Percentiles rank a stretch among this genome's conserved stretches.
Conservation (phyloP, 768 basidiomycete genomes). For the Vararia minispora region DNA sequence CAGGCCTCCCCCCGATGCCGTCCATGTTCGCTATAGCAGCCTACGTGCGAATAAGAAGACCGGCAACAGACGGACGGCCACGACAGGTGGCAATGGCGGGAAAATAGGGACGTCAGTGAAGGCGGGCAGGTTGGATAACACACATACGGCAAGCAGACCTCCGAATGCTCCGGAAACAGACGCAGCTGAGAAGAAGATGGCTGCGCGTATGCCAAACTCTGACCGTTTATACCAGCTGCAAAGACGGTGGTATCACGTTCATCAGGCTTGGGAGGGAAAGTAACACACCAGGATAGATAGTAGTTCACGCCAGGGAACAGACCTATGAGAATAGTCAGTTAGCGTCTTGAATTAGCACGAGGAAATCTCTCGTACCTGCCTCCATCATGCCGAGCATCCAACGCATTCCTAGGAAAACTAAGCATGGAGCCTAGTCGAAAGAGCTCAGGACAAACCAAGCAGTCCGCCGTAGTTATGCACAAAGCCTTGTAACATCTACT, state of each 20-base stretch:
- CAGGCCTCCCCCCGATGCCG: slow-evolving; percentile 56
- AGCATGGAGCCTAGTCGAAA: background rate
- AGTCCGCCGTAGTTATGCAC: slow-evolving; percentile 60
- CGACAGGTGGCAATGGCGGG: background rate
- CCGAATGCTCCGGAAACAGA: slow-evolving; percentile 79
- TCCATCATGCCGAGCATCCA: slow-evolving; percentile 69
- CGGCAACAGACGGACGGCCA: too few relatives aligned
- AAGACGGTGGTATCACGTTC: background rate
- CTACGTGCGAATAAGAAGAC: too few relatives aligned
- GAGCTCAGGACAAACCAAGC: slow-evolving; percentile 34
- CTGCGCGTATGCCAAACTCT: slow-evolving; percentile 53
- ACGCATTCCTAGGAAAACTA: slow-evolving; percentile 39
- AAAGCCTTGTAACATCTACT: slow-evolving; percentile 61
- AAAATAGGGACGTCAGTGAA: background rate
- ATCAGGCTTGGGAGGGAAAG: slow-evolving; percentile 12
- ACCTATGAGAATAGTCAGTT: too few relatives aligned
- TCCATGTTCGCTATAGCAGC: slow-evolving; percentile 62
- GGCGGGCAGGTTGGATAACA: background rate
- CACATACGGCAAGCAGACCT: slow-evolving; percentile 53
- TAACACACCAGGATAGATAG: slow-evolving; percentile 57
- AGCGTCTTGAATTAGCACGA: too few relatives aligned
- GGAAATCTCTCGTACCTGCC: slow-evolving; percentile 41
- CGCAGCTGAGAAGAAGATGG: slow-evolving; percentile 46
- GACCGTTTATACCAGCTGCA: slow-evolving; percentile 57
- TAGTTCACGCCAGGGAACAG: slow-evolving; percentile 45